These are phyloP conservation scores for Neofusicoccum sp. DNA, from an alignment of 2,329 filamentous ascomycete genomes.

Conservation along the genomic window DNA sequence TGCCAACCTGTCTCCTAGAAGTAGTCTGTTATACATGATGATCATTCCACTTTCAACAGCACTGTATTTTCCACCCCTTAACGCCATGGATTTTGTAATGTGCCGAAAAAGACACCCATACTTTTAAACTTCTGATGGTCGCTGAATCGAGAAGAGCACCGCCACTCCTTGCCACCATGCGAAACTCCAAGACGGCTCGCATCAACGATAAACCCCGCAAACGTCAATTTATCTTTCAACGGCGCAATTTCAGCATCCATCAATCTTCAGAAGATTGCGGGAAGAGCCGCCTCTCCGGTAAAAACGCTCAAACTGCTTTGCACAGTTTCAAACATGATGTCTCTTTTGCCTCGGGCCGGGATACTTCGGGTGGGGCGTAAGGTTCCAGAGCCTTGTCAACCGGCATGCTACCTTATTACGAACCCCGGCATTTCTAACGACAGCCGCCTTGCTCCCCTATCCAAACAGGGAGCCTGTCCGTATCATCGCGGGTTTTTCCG, in stretches of 20 bases:
- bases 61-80: neutral
- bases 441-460: neutral
- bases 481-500: neutral
- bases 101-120: neutral
- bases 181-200: neutral
- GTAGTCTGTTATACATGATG: too few species aligned
- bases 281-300: neutral
- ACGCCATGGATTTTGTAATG: neutral
- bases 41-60: too few species aligned
- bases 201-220: neutral
- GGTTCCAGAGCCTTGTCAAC: neutral
- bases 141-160: neutral
- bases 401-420: neutral
- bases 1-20: too few species aligned
- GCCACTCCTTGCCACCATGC: neutral
- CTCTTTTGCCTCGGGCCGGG: slow-evolving; percentile 24
- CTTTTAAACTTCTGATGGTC: neutral
- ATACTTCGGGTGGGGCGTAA: neutral
- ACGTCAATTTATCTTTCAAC: neutral
- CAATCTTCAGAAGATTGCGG: neutral
- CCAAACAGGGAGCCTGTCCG: neutral
- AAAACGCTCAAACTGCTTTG: neutral
- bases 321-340: slow-evolving; percentile 5
- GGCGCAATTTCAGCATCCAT: neutral
- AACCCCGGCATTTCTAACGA: neutral